Conservation (phyloP, 805 yeast genomes). For the Saturnispora kantuleensis region DNA sequence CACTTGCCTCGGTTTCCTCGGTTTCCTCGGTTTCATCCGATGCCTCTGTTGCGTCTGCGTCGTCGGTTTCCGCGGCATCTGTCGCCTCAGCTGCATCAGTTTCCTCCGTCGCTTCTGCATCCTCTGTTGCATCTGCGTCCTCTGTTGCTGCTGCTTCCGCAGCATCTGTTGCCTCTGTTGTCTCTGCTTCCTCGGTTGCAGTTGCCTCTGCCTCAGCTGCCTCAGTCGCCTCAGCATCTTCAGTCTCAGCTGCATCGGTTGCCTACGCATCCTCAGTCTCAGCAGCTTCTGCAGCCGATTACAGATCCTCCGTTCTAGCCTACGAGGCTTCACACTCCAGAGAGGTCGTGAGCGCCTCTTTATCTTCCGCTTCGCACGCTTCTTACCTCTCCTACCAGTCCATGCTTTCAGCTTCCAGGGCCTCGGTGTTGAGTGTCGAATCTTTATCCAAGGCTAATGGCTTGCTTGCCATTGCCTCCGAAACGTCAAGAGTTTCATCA, state of each 20-base stretch:
- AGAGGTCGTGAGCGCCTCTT: conserved; percentile 4
- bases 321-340: conserved; percentile 11
- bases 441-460: conserved; percentile 30
- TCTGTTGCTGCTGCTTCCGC: conserved; percentile 15
- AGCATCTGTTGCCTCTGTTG: conserved; percentile 2
- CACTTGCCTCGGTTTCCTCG: conserved; percentile 11
- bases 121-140: conserved; percentile 13
- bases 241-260: conserved; percentile 12
- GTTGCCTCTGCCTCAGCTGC: conserved; percentile 16
- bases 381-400: conserved; percentile 8
- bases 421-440: conserved; percentile 6
- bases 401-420: conserved; percentile 8
- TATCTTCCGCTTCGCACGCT: conserved; percentile 6
- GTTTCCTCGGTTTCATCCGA: conserved; percentile 8
- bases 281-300: conserved; percentile 17
- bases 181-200: conserved; percentile 13
- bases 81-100: conserved; percentile 18
- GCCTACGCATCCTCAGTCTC: conserved; percentile 13
- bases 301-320: conserved; percentile 13
- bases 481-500: conserved; percentile 14
- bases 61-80: conserved; percentile 12
- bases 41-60: conserved; percentile 16
- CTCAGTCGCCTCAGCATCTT: conserved; percentile 12
- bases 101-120: conserved; percentile 17
- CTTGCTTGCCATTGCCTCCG: conserved; percentile 33